These are phyloP conservation scores for Oligophagozyma castellii DNA, from an alignment of 1,139 yeast genomes.

Conservation along the genomic window DNA sequence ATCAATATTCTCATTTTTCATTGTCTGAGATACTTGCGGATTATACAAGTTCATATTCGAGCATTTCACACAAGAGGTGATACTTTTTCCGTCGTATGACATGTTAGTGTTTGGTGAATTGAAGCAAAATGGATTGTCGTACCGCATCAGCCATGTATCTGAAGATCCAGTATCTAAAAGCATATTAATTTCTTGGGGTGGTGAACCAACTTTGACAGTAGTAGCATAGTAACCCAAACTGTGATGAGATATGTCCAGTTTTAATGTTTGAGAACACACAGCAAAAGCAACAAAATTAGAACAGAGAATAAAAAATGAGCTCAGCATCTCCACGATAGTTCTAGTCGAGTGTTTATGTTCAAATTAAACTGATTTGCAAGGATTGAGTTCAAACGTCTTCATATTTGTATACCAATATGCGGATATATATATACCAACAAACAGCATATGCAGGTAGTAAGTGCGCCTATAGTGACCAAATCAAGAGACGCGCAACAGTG, in stretches of 20 bases:
- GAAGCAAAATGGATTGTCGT: slow-evolving; percentile 24
- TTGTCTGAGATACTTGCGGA: slow-evolving; percentile 6
- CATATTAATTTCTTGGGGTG: slow-evolving; percentile 35
- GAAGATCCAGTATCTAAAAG: slow-evolving; percentile 58
- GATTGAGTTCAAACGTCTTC: too few relatives aligned
- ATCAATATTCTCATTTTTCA: slow-evolving; percentile 6
- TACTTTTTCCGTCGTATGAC: slow-evolving; percentile 6
- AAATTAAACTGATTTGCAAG: too few relatives aligned
- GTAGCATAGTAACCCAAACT: slow-evolving; percentile 28
- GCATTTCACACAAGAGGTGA: slow-evolving; percentile 9
- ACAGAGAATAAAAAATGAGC: neutral
- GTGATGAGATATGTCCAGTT: too few relatives aligned
- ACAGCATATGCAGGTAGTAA: too few relatives aligned
- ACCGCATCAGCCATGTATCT: slow-evolving; percentile 45
- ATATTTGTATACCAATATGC: too few relatives aligned
- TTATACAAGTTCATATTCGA: slow-evolving; percentile 6
- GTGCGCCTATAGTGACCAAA: too few relatives aligned
- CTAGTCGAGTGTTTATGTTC: too few relatives aligned
- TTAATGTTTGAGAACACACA: too few relatives aligned
- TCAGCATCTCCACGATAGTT: too few relatives aligned
- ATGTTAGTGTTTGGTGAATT: slow-evolving; percentile 6
- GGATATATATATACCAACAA: too few relatives aligned
- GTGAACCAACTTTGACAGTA: slow-evolving; percentile 37
- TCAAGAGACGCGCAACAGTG: too few relatives aligned
- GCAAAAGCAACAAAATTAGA: neutral